Base-by-base conservation (phyloP, 106 monocot species). In the Dioscorea zingiberensis region DNA sequence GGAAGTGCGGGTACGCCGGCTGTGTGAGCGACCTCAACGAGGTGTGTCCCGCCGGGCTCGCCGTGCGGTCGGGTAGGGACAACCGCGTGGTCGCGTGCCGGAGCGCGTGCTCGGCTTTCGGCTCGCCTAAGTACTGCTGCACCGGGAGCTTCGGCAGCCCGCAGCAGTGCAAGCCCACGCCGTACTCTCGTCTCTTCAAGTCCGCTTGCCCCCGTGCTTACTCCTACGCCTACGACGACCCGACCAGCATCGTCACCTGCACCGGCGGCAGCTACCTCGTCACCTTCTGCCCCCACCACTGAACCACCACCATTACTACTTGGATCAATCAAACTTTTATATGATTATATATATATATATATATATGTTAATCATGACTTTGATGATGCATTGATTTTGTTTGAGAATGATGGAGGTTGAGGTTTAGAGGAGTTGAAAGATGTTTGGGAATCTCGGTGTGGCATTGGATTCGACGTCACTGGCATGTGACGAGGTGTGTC, bases 151-250 rank as follows among this genome's bases (percentile, higher is more conserved):
- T 78, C 25, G 88, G 88, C 16, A 76, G 75, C 47, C 88, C 88
- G 17, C 81, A 81, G 76, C 58, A 59, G 69, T 88, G 88, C 66
- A 78, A 78, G 69, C 88, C 88, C 21, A 88, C 88, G 17, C n/a
- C 67, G 13, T 88, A 88, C 70, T 88, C 88, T 11, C 47, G 54
- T 69, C 44, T 88, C n/a, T 88, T 88, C 66, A 88, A 88, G 70
- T 18, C 73, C 6, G 88, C 88, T 1, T 88, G 88, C 29, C 88
- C 88, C 3, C 58, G 70, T 26, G 88, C 88, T 3, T 88, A 88
- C 62, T 88, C 88, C 9, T 88, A 88, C 48, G 88, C 88, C 3
- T 88, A 78, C 32, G 88, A 88, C 10, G 88, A 88, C 24, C 88
- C 88, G 1, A 84, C 84, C 10, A 88, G 88, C 48, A 78, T 88